These are phyloP conservation scores for Syncephalis plumigaleata DNA, from an alignment of 371 early-diverging fungal species.

Conservation along the genomic window DNA sequence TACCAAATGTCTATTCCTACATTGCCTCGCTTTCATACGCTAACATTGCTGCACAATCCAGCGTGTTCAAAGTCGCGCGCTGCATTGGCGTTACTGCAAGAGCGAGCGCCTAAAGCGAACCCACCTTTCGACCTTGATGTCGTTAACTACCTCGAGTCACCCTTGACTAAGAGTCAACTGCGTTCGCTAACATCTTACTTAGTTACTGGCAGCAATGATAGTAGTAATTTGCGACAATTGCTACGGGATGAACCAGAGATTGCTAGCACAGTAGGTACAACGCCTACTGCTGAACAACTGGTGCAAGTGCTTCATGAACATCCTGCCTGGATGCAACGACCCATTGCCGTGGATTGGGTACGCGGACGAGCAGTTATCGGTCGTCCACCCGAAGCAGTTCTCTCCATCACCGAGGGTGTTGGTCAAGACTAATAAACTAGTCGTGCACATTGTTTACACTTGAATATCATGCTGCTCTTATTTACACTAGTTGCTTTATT, in stretches of 20 bases:
- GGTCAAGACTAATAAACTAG: too few species aligned
- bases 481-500: too few species aligned
- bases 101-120: constrained; percentile 8
- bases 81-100: constrained; percentile 12
- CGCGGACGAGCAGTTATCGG: constrained; percentile 21
- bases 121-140: constrained; percentile 11
- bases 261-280: constrained; percentile 15
- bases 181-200: constrained; percentile 14
- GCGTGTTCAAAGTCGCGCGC: constrained; percentile 18
- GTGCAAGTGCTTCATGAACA: constrained; percentile 15
- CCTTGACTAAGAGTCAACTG: constrained; percentile 12
- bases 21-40: too few species aligned
- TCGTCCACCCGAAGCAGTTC: constrained; percentile 18
- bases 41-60: constrained; percentile 14
- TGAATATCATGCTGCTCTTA: too few species aligned
- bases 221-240: not conserved
- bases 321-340: constrained; percentile 21
- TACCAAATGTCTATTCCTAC: too few species aligned
- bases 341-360: constrained; percentile 23
- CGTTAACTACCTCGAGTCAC: constrained; percentile 13
- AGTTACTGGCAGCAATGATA: constrained; percentile 7
- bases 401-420: too few species aligned
- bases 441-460: too few species aligned
- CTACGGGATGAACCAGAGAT: constrained; percentile 14
- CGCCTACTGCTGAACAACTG: constrained; percentile 13